Evolutionary conservation across 108 stramenopile genomes (phyloP), one percentile per base, ranked within the genome.

Genomic region (Cyclotella cryptica): DNA sequence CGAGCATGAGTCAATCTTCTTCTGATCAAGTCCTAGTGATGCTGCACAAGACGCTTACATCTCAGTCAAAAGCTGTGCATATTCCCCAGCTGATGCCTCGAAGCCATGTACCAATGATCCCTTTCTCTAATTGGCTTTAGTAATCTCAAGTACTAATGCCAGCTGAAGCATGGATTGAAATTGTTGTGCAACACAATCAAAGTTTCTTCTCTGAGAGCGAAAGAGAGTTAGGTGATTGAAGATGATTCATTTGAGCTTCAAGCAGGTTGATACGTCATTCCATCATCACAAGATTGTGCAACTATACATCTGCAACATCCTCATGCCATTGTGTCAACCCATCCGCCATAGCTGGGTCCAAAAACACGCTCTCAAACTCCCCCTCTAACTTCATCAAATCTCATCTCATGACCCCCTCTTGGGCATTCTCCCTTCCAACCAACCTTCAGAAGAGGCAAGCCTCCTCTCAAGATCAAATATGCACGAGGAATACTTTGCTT

Each of bases 51-150:
- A 63, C 14, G 83, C 45, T 45, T 66, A 28, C 29, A 72, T 41
- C 44, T 84, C 74, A 28, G 78, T 69, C 26, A 75, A 49, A 39
- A 66, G 15, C 27, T 60, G 45, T 30, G 74, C 51, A 35, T 54
- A 69, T 43, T 75, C 78, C 17, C 88, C 88, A 1, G 85, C 77
- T 17, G 67, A 66, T 12, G 75, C 51, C 39, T 87, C 85, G 49
- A 80, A 87, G 13, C 85, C 78, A 63, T 85, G 82, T 18, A 89
- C 74, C 54, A 89, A 62, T 14, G 86, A 83, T 26, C 83, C 88
- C 62, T 89, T 85, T 35, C 87, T 77, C 74, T 89, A 87, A 60
- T 87, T 77, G 5, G 79, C 85, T 68, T 86, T 89, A 64, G 76
- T 72, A 45, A 65, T 72, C 79, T 89, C 89, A 45, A 86, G 77